Base-by-base conservation (phyloP, 2,329 filamentous ascomycete genomes). In the Cladosporium sp. region DNA sequence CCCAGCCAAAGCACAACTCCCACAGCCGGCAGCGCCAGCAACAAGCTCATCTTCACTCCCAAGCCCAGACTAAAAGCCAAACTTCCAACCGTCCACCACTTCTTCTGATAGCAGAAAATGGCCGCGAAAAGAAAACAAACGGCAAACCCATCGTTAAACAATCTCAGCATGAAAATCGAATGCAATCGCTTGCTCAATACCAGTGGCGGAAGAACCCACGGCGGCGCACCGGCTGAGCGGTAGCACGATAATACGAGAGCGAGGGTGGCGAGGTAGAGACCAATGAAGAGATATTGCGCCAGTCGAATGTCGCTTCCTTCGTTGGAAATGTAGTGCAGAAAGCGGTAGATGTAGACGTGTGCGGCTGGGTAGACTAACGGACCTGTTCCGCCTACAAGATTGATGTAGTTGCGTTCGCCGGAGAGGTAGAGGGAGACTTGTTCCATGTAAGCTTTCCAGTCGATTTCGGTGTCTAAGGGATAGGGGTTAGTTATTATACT, bases 401-500 rank as follows among this genome's bases (percentile, higher is more conserved):
- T 82, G 60, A 84, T 84, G 73, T 99, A 99, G 74, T 97, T 88
- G 70, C 89, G 85, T 78, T 97, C 92, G 68, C 94, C 94, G 17
- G 83, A 80, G 45, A 92, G 77, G 68, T 88, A 94, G 65, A 92
- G 86, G 39, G 82, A 76, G 44, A 97, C 81, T 69, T 99, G 94
- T 71, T 97, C 83, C 92, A 99, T 97, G 74, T 99, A 99, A 0
- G 94, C 91, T 59, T 82, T 83, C 93, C 93, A 99, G 75, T 99
- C 94, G 69, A 99, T 99, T 74, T 99, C 94, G 42, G 94, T 99
- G 72, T 99, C 94, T 90, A 36, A 20, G 8, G 10, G 36, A 39
- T 55, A 25, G 40, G 32, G 39, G 19, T 35, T 22, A 34, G 25
- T 20, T 57, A 15, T 37, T 2, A 24, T n/a, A 9, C n/a, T 22